Evolutionary conservation across 139 green algal species (phyloP), one percentile per base, ranked within the genome.

Genomic region (Auxenochlorella protothecoides): DNA sequence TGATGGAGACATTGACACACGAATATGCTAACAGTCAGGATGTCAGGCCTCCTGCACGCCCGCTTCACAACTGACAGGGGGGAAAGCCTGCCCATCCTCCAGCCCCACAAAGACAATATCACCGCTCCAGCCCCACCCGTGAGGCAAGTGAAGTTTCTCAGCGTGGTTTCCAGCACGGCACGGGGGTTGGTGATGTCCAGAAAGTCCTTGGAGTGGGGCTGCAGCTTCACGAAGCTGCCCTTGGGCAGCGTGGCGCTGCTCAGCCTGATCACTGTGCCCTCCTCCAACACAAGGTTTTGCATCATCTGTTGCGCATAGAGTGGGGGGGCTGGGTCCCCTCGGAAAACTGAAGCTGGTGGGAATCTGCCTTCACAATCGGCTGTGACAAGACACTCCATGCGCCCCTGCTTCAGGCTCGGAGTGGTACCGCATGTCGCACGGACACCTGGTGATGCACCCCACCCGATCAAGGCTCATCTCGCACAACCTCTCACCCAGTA

Each of bases 181-280:
- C 96, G 96, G 5, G 93, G 94, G 78, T 98, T 97, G 59, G 81
- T 89, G 78, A 98, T 98, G 76, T 98, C 92, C 27, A 98, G 74
- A 65, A 98, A 98, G 79, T 98, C 92, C 4, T 79, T 92, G 5
- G 93, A 97, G 71, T 97, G 89, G 9, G 95, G 95, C 81, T 96
- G 93, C 63, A 98, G 83, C 84, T 98, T 98, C 5, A 97, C 89
- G 72, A 90, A 98, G 3, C 74, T 90, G 62, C 93, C 94, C 84
- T 98, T 99, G 14, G 89, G 90, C 64, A 99, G 88, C 0, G 84
- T 89, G 27, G 89, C 89, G 71, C 82, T 92, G 66, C 75, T 80
- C 67, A 99, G 80, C 7, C 80, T 85, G 3, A 98, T 85, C 12
- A 96, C 73, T 63, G 97, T 88, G 6, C 95, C 95, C 75, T 97